Base-by-base conservation (phyloP, 352 stramenopile genomes). In the Globisporangium perplexum region DNA sequence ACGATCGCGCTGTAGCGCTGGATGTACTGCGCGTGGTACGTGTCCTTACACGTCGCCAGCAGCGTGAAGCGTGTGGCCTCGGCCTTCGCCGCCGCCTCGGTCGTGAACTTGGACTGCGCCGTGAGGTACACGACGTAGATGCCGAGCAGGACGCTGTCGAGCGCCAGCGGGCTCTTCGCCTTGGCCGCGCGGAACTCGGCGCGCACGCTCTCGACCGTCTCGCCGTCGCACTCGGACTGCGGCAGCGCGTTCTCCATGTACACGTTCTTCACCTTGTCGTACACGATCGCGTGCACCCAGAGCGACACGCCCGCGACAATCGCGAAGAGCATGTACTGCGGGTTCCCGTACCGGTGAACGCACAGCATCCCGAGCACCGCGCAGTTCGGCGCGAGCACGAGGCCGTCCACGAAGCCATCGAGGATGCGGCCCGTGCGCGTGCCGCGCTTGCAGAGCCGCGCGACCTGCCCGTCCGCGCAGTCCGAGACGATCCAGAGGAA, bases 261-360 rank as follows among this genome's bases (percentile, higher is more conserved):
- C 20, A 85, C 80, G 63, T 93, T 93, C 72, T 93, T 93, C 46
- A 93, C 74, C 57, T 90, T 89, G 66, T 93, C 82, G 62, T 93
- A 93, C 39, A 90, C 77, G 53, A 89, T 77, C 30, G 82, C 82
- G 62, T 93, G 82, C 17, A 88, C 47, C 79, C 82, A 90, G 31
- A 90, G 69, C 33, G 79, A 90, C 47, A 93, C 69, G 7, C 79
- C 79, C 0, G 77, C 68, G 49, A 81, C 59, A 43, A 85, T 75
- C 35, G 67, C 65, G 12, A 90, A 53, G 33, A 68, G 49, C 45
- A 79, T 71, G 69, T 86, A 88, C 28, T 71, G 56, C 48, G 59
- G 36, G 18, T 68, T 60, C 2, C 66, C 72, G 52, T 88, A 93
- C 28, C 72, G 77, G 61, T 88, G 55, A 50, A 68, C 57, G 48